phyloP scores from a whole-genome alignment of 163 green algal genomes.

The Scenedesmus sp. region DNA sequence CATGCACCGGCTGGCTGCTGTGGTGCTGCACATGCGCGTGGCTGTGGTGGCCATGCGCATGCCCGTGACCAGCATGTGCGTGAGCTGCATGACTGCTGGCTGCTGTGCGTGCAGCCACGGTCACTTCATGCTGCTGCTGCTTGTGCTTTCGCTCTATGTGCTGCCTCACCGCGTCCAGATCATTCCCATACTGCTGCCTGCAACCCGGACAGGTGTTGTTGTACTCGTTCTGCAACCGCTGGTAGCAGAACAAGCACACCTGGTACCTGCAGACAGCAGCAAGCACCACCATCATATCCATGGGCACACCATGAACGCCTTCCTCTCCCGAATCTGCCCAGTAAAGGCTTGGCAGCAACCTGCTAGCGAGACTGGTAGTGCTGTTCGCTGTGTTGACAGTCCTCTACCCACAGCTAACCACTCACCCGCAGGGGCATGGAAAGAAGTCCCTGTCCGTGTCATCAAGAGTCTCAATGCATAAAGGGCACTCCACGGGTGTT shows the following conservation, averaged over 20 bases:
- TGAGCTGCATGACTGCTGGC: conserved; percentile 6
- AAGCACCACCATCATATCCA: too few species aligned
- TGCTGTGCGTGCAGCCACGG: background rate
- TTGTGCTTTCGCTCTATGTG: conserved; percentile 45
- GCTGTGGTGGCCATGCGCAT: background rate
- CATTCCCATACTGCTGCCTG: conserved; percentile 70
- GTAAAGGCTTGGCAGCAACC: background rate
- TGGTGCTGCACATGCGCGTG: conserved; percentile 1
- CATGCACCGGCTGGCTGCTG: background rate
- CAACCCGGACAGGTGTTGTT: conserved; percentile 76
- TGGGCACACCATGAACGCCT: background rate
- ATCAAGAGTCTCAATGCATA: conserved; percentile 77
- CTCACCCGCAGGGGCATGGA: conserved; percentile 82
- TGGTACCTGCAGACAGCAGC: conserved; percentile 72
- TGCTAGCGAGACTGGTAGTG: conserved; percentile 19
- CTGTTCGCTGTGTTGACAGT: conserved; percentile 12
- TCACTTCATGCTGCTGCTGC: conserved; percentile 26
- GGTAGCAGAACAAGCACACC: conserved; percentile 79
- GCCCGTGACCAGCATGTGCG: background rate
- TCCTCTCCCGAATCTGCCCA: too few species aligned
- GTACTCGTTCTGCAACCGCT: conserved; percentile 73
- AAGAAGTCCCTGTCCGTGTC: conserved; percentile 75
- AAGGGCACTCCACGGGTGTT: conserved; percentile 57
- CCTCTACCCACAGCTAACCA: background rate
- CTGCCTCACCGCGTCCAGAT: conserved; percentile 57